Conservation (phyloP, 345 rosid genomes). For the Euphorbia tirucalli region DNA sequence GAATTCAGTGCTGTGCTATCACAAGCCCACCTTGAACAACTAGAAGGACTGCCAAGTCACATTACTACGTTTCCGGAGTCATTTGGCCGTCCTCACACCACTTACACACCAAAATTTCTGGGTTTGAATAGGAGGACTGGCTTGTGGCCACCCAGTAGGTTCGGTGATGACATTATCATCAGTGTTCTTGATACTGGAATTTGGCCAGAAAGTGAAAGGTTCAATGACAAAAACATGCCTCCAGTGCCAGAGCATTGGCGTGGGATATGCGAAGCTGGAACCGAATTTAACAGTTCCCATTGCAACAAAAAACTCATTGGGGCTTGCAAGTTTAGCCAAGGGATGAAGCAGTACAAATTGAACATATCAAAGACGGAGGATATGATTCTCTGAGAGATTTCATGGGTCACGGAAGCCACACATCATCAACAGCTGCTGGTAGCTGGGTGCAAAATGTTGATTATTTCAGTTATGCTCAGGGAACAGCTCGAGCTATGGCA, state of each 20-base stretch:
- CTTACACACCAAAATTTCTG: constrained; percentile 37
- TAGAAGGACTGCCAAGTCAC: constrained; percentile 33
- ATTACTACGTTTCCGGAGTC: constrained; percentile 44
- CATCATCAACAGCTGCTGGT: constrained; percentile 49
- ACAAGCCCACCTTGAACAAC: constrained; percentile 33
- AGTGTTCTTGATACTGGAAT: constrained; percentile 48
- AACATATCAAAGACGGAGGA: constrained; percentile 35
- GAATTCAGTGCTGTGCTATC: constrained; percentile 46
- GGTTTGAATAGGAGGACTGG: constrained; percentile 36
- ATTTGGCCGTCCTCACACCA: constrained; percentile 37
- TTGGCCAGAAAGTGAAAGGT: constrained; percentile 54
- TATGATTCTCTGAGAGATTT: constrained; percentile 53
- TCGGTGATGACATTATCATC: constrained; percentile 41
- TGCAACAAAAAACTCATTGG: constrained; percentile 51
- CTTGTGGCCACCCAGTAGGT: constrained; percentile 41
- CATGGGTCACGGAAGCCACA: constrained; percentile 50
- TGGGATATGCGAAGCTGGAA: constrained; percentile 39
- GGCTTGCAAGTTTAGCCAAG: constrained; percentile 47
- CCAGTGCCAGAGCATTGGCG: constrained; percentile 42
- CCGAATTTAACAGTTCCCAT: constrained; percentile 38
- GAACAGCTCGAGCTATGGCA: constrained; percentile 42
- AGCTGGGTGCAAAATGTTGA: constrained; percentile 25
- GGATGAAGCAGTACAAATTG: constrained; percentile 31
- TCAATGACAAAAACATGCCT: constrained; percentile 40
- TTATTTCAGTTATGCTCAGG: constrained; percentile 53